phyloP scores from a whole-genome alignment of 2,329 filamentous ascomycete species.

The Chalara sp. region DNA sequence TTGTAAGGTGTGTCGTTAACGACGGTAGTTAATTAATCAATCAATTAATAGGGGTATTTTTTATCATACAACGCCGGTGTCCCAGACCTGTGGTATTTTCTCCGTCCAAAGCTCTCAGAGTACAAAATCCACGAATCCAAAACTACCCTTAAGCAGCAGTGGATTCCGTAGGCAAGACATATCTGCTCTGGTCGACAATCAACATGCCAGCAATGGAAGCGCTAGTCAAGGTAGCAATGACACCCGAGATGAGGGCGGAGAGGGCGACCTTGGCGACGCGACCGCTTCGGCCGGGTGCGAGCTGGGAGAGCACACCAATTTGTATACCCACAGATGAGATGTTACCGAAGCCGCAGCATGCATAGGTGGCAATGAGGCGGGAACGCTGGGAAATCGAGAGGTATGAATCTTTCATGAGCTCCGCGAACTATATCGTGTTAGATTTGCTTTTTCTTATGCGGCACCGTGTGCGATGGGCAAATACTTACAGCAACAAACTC shows the following conservation, averaged over 20 bases:
- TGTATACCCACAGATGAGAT: slow-evolving; percentile 83
- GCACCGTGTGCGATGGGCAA: no score
- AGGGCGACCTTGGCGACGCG: slow-evolving; percentile 72
- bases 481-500: slow-evolving; percentile 23
- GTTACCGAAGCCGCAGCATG: slow-evolving; percentile 78
- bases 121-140: no score
- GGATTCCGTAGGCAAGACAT: not conserved
- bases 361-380: slow-evolving; percentile 77
- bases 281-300: slow-evolving; percentile 66
- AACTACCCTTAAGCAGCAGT: no score
- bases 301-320: slow-evolving; percentile 79
- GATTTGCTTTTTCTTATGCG: no score
- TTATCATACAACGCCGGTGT: no score
- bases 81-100: no score
- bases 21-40: no score
- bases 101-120: no score
- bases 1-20: no score
- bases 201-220: slow-evolving; percentile 74
- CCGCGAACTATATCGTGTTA: slow-evolving; percentile 5
- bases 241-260: slow-evolving; percentile 70
- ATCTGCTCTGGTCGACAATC: slow-evolving; percentile 44
- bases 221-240: slow-evolving; percentile 72
- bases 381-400: slow-evolving; percentile 59
- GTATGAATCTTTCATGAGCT: slow-evolving; percentile 49
- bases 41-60: no score